phyloP scores from a whole-genome alignment of 495 filamentous ascomycete genomes.

The Hypoxylon lienhwacheense region DNA sequence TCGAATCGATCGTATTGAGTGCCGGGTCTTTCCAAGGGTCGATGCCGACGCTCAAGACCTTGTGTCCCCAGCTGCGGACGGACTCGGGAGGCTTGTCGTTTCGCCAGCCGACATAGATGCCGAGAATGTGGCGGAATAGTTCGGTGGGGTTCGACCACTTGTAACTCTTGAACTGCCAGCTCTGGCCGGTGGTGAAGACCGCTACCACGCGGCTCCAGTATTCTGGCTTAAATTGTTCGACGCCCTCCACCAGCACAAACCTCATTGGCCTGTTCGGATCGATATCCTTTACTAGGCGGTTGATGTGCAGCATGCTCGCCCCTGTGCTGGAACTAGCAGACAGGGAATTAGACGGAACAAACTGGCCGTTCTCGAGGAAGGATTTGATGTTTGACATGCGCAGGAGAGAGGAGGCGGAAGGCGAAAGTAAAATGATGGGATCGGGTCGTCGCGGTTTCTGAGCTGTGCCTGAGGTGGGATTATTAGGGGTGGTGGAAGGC shows the following conservation, averaged over 20 bases:
- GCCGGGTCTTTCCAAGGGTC: slow-evolving; percentile 73
- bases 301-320: slow-evolving; percentile 79
- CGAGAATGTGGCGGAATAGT: slow-evolving; percentile 82
- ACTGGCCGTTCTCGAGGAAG: slow-evolving; percentile 86
- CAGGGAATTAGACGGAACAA: slow-evolving; percentile 73
- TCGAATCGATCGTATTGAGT: slow-evolving; percentile 52
- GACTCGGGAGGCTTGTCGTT: slow-evolving; percentile 77
- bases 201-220: slow-evolving; percentile 97
- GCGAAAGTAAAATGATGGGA: slow-evolving; percentile 97
- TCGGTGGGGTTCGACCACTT: slow-evolving; percentile 90
- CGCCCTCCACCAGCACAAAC: slow-evolving; percentile 91
- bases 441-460: slow-evolving; percentile 68
- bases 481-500: slow-evolving; percentile 41
- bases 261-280: slow-evolving; percentile 72
- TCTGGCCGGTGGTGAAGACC: slow-evolving; percentile 96
- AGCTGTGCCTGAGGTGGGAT: slow-evolving; percentile 47
- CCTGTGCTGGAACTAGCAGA: slow-evolving; percentile 55
- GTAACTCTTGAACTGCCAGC: slow-evolving; percentile 98
- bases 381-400: slow-evolving; percentile 95
- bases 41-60: slow-evolving; percentile 70
- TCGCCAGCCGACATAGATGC: slow-evolving; percentile 88
- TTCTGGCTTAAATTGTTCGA: slow-evolving; percentile 94
- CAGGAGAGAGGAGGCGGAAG: slow-evolving; percentile 96
- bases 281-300: slow-evolving; percentile 75
- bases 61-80: slow-evolving; percentile 81